phyloP scores from a whole-genome alignment of 2,329 filamentous ascomycete species.

The Parastagonospora nodorum region DNA sequence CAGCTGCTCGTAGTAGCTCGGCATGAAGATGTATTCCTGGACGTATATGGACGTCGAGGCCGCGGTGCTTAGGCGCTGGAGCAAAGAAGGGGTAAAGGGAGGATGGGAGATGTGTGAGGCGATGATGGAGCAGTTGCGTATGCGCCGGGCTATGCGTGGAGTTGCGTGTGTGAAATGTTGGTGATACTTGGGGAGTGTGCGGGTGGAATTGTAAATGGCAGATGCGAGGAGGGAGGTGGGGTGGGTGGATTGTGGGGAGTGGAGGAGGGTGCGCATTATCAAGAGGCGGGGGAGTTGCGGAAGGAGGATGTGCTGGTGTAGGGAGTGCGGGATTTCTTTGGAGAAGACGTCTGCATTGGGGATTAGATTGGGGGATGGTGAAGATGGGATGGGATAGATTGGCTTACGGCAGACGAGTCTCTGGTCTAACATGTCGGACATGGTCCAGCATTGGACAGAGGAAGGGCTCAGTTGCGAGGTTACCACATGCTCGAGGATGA shows the following conservation, averaged over 20 bases:
- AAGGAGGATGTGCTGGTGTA: neutral
- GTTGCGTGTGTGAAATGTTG: neutral
- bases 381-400: neutral
- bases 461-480: neutral
- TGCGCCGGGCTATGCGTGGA: neutral
- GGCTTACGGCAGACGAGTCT: constrained; percentile 6
- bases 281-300: constrained; percentile 1
- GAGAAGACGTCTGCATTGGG: constrained; percentile 1
- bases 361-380: neutral
- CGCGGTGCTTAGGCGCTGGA: neutral
- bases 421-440: neutral
- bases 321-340: constrained; percentile 1
- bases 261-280: neutral
- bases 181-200: neutral
- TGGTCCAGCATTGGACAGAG: neutral
- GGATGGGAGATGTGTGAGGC: neutral
- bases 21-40: constrained; percentile 3
- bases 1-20: neutral
- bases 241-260: neutral
- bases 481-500: constrained; percentile 2
- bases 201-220: constrained; percentile 3
- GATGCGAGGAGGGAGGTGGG: constrained; percentile 1
- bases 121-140: constrained; percentile 2
- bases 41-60: neutral
- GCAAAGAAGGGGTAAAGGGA: neutral